phyloP scores from a whole-genome alignment of 2,329 filamentous ascomycete species.

The Aureobasidium sp. region DNA sequence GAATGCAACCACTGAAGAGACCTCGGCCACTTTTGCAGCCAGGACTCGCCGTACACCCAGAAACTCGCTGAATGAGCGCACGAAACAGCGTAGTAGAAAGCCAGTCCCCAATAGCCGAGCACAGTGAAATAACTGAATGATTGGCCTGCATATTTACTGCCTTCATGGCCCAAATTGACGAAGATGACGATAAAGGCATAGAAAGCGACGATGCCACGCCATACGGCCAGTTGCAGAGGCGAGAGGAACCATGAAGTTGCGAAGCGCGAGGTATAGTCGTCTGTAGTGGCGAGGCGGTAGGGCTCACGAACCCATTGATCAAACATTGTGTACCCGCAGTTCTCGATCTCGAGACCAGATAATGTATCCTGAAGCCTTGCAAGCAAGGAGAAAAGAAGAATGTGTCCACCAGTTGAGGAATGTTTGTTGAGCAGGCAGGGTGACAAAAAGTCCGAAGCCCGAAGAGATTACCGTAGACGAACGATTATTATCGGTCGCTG shows the following conservation, averaged over 20 bases:
- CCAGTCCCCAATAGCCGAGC: conserved; percentile 73
- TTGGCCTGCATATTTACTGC: conserved; percentile 40
- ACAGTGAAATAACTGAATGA: conserved; percentile 78
- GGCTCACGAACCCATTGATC: neutral
- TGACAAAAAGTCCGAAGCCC: neutral
- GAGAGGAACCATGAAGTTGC: conserved; percentile 75
- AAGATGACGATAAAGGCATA: conserved; percentile 65
- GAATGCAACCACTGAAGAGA: conserved; percentile 30
- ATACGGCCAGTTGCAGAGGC: conserved; percentile 51
- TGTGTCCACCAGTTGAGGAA: neutral
- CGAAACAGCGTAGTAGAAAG: conserved; percentile 66
- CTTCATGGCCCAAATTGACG: conserved; percentile 59
- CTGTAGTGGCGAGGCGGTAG: conserved; percentile 11
- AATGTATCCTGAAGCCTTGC: neutral
- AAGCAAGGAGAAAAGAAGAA: neutral
- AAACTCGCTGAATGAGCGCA: conserved; percentile 63
- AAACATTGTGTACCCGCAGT: neutral
- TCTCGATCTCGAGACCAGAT: neutral
- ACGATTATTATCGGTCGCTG: neutral
- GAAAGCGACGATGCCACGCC: conserved; percentile 45
- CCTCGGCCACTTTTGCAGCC: conserved; percentile 30
- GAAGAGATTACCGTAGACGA: neutral
- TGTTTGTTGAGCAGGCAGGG: neutral
- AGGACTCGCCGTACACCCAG: conserved; percentile 28
- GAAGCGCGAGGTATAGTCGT: conserved; percentile 42